Percentiles rank a stretch among this genome's conserved stretches.
Evolutionary conservation across 2,329 filamentous ascomycete species (phyloP).

Genomic region (Cladosporium colombiae): DNA sequence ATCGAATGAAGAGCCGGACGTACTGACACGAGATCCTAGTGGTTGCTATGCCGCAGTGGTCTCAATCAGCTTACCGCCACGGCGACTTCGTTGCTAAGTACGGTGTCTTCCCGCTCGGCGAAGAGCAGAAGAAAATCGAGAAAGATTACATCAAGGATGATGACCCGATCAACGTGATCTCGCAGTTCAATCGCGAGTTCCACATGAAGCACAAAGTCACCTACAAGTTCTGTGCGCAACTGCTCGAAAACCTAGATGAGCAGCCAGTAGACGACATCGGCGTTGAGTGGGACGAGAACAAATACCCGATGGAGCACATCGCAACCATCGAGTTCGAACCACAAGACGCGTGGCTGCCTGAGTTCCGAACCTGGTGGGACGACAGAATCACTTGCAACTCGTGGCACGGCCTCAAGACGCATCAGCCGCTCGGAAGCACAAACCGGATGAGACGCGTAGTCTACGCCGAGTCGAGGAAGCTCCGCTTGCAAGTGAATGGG

Average conservation of each 20-base stretch:
- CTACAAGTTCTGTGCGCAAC: constrained; percentile 38
- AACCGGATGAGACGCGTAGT: constrained; percentile 45
- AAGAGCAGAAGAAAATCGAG: constrained; percentile 34
- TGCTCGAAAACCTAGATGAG: constrained; percentile 38
- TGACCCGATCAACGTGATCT: constrained; percentile 37
- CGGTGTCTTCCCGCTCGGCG: constrained; percentile 35
- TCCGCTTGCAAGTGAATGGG: constrained; percentile 43
- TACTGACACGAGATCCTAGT: constrained; percentile 23
- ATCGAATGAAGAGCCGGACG: not conserved
- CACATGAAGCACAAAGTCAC: constrained; percentile 38
- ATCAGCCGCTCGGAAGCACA: constrained; percentile 43
- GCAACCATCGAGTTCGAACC: constrained; percentile 43
- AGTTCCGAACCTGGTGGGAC: constrained; percentile 45
- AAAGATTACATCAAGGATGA: constrained; percentile 31
- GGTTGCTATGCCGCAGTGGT: constrained; percentile 39
- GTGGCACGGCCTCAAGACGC: constrained; percentile 43
- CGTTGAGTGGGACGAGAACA: constrained; percentile 36
- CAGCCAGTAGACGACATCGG: constrained; percentile 40
- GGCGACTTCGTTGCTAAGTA: constrained; percentile 39
- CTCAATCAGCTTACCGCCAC: constrained; percentile 39
- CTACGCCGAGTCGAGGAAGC: constrained; percentile 44
- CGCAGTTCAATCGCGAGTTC: constrained; percentile 36
- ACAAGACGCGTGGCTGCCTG: constrained; percentile 44
- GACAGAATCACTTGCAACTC: constrained; percentile 43
- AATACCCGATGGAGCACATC: constrained; percentile 38